A percentile compares a stretch with the other conserved stretches of the same genome.
phyloP scores from a whole-genome alignment of 1,284 basidiomycete genomes.

The Inonotus obliquus region DNA sequence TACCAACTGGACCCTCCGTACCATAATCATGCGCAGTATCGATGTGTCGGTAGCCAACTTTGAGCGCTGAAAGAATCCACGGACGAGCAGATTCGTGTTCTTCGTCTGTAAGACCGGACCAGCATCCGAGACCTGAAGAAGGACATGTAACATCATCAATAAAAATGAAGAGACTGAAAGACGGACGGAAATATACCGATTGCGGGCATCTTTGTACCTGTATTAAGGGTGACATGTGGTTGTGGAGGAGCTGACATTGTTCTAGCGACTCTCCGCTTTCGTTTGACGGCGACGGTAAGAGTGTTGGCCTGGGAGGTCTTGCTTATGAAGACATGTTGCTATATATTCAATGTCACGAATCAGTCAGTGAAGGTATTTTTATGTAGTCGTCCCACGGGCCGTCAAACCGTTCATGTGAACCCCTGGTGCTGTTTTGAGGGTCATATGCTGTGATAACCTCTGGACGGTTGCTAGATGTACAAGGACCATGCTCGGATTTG shows the following conservation, averaged over 20 bases:
- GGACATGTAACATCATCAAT: not conserved
- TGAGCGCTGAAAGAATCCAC: slow-evolving; percentile 21
- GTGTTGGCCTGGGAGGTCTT: no score
- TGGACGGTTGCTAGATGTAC: no score
- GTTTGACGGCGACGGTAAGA: no score
- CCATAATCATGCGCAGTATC: slow-evolving; percentile 25
- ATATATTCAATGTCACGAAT: no score
- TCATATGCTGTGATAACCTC: no score
- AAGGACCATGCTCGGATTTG: no score
- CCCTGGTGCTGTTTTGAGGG: no score
- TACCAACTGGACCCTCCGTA: slow-evolving; percentile 35
- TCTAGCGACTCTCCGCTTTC: not conserved
- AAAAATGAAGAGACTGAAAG: not conserved
- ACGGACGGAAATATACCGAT: slow-evolving; percentile 15
- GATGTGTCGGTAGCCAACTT: slow-evolving; percentile 25
- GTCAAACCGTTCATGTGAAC: no score
- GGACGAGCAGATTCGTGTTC: slow-evolving; percentile 16
- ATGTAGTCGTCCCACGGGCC: no score
- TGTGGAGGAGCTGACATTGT: slow-evolving; percentile 11
- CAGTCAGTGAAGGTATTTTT: no score
- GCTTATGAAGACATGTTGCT: no score
- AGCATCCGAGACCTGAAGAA: slow-evolving; percentile 21
- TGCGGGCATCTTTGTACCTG: slow-evolving; percentile 20
- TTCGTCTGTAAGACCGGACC: slow-evolving; percentile 20
- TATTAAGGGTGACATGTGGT: slow-evolving; percentile 19